Conservation (phyloP, 139 green algal genomes). For the Auxenochlorella protothecoides region DNA sequence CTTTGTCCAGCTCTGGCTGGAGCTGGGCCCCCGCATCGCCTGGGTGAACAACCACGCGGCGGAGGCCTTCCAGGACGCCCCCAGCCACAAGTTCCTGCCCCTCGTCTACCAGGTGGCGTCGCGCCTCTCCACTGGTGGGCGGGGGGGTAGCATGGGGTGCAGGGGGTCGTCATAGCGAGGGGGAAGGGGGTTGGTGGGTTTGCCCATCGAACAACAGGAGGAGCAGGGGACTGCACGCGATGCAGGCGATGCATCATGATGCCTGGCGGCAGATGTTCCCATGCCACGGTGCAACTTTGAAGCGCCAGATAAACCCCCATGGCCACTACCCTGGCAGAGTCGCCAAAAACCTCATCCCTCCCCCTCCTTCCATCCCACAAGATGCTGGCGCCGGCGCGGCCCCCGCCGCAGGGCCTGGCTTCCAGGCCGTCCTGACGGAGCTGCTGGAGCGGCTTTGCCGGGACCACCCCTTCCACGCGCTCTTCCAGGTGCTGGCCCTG, state of each 20-base stretch:
- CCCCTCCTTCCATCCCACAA: too few species aligned
- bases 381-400: neutral
- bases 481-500: constrained; percentile 64
- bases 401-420: neutral
- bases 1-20: constrained; percentile 66
- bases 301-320: too few species aligned
- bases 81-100: constrained; percentile 81
- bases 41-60: constrained; percentile 30
- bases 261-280: too few species aligned
- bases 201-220: too few species aligned
- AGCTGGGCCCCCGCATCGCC: constrained; percentile 6
- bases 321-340: too few species aligned
- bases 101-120: constrained; percentile 84
- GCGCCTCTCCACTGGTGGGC: constrained; percentile 23
- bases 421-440: constrained; percentile 26
- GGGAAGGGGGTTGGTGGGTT: too few species aligned
- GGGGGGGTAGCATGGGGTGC: neutral
- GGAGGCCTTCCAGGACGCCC: constrained; percentile 32
- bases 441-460: constrained; percentile 48
- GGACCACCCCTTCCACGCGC: constrained; percentile 78
- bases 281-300: too few species aligned
- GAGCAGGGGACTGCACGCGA: too few species aligned
- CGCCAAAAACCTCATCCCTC: too few species aligned
- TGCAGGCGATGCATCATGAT: too few species aligned
- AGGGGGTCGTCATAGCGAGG: neutral